Evolutionary conservation across 441 rosid genomes (phyloP), one percentile per base, ranked within the genome.

Genomic region (Mallotus repandus): DNA sequence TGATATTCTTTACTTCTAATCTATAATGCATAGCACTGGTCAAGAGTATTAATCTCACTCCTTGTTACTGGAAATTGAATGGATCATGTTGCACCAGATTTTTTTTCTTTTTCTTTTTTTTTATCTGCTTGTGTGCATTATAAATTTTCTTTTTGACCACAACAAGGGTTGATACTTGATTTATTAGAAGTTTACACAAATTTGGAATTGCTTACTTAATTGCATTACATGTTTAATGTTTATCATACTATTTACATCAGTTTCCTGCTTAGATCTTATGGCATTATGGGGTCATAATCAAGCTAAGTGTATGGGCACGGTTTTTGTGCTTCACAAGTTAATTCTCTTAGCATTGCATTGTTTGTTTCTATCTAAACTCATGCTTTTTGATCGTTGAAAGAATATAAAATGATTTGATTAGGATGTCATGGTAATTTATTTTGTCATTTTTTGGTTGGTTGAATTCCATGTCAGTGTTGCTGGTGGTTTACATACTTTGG

Each of bases 71-170:
- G 29, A 46, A 68, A 61, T 29, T 48, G 71, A 38, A 10, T 4
- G 59, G 56, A 48, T 55, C 49, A 18, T 52, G 61, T 49, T 52
- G 54, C 56, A 14, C 68, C 60, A 57, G 25, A 29, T 66, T n/a
- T 66, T 29, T 32, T 46, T 21, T 66, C 35, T 35, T 35, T 35
- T 35, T 35, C 0, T 35, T 3, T 38, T 32, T 57, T 9, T 12
- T 19, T 58, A 5, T 15, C 32, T 45, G 71, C 10, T 3, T 25
- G n/a, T 29, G 2, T 54, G 63, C 63, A 56, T 45, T 46, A 45
- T 59, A 13, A 32, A 15, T 18, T 19, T 25, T n/a, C 54, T 69
- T 46, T 38, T 21, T 56, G n/a, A 32, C 16, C 10, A 2, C 7
- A 10, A 68, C 43, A 43, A 12, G 9, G 52, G 15, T 4, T 19